Conservation (phyloP, 1,139 yeast genomes). For the Yamadazyma trypodendri region DNA sequence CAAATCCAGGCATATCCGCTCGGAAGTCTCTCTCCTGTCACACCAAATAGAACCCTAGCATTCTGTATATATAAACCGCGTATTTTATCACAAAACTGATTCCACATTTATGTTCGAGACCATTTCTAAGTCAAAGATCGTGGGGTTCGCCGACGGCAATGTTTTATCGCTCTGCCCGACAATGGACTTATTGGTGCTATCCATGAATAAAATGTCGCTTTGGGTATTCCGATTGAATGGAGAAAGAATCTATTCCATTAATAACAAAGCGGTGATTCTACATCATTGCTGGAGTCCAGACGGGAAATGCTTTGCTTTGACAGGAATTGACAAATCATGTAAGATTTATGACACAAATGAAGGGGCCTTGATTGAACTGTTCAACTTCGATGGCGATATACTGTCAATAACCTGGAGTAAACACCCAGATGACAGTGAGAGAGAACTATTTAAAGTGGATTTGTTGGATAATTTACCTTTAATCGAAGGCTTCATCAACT, state of each 20-base stretch:
- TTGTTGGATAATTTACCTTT: constrained; percentile 29
- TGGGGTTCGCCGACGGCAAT: constrained; percentile 42
- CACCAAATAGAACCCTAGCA: neutral
- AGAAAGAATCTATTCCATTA: constrained; percentile 52
- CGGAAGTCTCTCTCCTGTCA: too few relatives aligned
- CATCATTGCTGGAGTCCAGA: constrained; percentile 35
- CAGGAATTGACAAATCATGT: constrained; percentile 44
- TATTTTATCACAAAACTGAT: neutral
- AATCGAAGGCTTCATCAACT: constrained; percentile 13
- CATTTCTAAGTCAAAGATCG: constrained; percentile 15
- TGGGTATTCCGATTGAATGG: constrained; percentile 58
- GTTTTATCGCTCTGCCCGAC: constrained; percentile 56
- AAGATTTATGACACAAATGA: constrained; percentile 51
- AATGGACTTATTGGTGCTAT: constrained; percentile 51
- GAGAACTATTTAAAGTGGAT: constrained; percentile 25
- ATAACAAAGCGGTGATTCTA: constrained; percentile 33
- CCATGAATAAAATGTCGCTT: constrained; percentile 47
- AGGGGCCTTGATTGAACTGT: constrained; percentile 36
- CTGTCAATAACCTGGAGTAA: constrained; percentile 26
- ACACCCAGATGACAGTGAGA: constrained; percentile 8
- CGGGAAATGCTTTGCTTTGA: constrained; percentile 44
- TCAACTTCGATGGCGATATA: constrained; percentile 19
- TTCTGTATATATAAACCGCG: neutral
- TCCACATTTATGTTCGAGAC: constrained; percentile 11
- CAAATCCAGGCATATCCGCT: too few relatives aligned